Evolutionary conservation across 352 stramenopile genomes (phyloP).

Genomic region (Globisporangium carolinianum): DNA sequence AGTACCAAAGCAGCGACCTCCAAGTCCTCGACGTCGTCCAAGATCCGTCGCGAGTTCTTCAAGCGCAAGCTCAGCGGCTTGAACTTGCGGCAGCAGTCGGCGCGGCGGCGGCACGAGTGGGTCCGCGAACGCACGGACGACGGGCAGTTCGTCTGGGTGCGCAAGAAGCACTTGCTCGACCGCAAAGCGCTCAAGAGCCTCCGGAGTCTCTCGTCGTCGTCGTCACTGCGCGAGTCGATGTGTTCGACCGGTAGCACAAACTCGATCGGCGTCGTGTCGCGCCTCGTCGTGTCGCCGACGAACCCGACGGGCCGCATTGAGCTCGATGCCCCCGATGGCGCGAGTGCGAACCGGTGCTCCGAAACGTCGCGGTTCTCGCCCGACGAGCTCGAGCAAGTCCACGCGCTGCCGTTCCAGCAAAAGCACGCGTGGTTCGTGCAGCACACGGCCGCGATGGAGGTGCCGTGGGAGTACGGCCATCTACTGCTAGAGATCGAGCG

Average conservation of each 20-base stretch:
- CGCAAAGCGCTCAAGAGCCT: slow-evolving; percentile 61
- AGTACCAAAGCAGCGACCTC: slow-evolving; percentile 6
- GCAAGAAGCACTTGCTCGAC: slow-evolving; percentile 72
- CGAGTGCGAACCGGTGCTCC: slow-evolving; percentile 45
- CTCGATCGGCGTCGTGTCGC: slow-evolving; percentile 69
- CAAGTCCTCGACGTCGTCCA: slow-evolving; percentile 25
- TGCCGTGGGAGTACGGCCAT: slow-evolving; percentile 85
- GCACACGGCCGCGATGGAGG: slow-evolving; percentile 77
- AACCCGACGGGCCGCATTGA: slow-evolving; percentile 68
- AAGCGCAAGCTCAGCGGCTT: slow-evolving; percentile 78
- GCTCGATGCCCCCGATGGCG: slow-evolving; percentile 63
- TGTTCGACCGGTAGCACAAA: slow-evolving; percentile 50
- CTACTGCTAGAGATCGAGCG: slow-evolving; percentile 83
- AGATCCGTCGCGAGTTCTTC: slow-evolving; percentile 54
- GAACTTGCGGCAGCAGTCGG: slow-evolving; percentile 75
- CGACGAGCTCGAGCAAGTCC: slow-evolving; percentile 69
- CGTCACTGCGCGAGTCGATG: slow-evolving; percentile 62
- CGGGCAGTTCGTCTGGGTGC: slow-evolving; percentile 76
- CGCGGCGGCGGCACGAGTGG: slow-evolving; percentile 81
- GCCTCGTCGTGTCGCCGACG: slow-evolving; percentile 66
- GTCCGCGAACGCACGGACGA: slow-evolving; percentile 66
- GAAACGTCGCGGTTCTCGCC: slow-evolving; percentile 56
- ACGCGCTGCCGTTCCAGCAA: slow-evolving; percentile 72
- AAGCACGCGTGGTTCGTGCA: slow-evolving; percentile 88
- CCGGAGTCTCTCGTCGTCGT: slow-evolving; percentile 41